Percentiles rank a stretch among this genome's conserved stretches.
Evolutionary conservation across 257 asterid species (phyloP).

Genomic region (Solanum chiquidenum): DNA sequence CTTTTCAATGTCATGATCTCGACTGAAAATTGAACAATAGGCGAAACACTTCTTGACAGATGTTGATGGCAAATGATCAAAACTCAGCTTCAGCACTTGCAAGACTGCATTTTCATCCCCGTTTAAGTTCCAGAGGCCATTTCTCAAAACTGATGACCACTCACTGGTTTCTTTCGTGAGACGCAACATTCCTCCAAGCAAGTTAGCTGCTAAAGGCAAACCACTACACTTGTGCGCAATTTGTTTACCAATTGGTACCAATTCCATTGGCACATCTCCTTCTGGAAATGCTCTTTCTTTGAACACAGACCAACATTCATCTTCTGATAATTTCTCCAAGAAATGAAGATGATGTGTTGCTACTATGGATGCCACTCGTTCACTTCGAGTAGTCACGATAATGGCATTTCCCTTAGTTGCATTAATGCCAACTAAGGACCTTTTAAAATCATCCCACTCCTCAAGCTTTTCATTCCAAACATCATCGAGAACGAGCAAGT

Average conservation of each 20-base stretch:
- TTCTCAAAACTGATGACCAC: constrained; percentile 3
- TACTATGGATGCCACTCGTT: background rate
- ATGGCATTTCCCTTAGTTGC: background rate
- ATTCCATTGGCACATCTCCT: background rate
- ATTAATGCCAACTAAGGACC: background rate
- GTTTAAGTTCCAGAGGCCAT: background rate
- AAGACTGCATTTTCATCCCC: background rate
- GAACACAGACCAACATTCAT: constrained; percentile 13
- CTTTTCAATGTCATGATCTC: background rate
- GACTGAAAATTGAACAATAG: constrained; percentile 13
- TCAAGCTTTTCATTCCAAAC: constrained; percentile 2
- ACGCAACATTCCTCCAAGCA: constrained; percentile 14
- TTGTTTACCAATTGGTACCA: background rate
- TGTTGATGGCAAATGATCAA: constrained; percentile 11
- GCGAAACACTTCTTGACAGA: constrained; percentile 23
- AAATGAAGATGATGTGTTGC: background rate
- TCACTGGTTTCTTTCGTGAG: background rate
- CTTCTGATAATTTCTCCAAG: constrained; percentile 3
- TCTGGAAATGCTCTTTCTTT: constrained; percentile 5
- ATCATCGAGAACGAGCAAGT: constrained; percentile 11
- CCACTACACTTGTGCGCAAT: constrained; percentile 23
- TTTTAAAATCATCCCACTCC: constrained; percentile 5
- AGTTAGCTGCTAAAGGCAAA: constrained; percentile 21
- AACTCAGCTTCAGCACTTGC: constrained; percentile 17
- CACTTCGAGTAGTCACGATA: constrained; percentile 3